Evolutionary conservation across 257 asterid species (phyloP).

Genomic region (Marsdenia floribunda): DNA sequence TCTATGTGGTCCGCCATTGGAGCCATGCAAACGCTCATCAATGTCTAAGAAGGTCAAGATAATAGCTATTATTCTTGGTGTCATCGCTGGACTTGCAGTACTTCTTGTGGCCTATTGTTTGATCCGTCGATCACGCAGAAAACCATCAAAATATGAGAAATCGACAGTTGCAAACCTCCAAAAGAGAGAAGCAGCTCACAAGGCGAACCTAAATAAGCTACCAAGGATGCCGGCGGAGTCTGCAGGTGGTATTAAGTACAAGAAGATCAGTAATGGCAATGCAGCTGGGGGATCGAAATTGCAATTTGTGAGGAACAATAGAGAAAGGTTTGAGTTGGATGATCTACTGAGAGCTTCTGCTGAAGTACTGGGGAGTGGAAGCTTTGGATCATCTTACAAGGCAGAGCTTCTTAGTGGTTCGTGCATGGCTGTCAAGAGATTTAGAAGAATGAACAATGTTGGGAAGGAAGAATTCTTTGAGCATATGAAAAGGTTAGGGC

Average conservation of each 20-base stretch:
- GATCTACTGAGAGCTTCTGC: constrained; percentile 65
- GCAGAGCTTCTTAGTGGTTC: constrained; percentile 40
- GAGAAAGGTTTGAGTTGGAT: constrained; percentile 49
- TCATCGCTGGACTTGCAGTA: constrained; percentile 20
- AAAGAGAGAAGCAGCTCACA: constrained; percentile 10
- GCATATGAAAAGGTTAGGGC: constrained; percentile 53
- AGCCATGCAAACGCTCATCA: constrained; percentile 36
- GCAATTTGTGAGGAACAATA: constrained; percentile 38
- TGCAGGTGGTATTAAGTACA: constrained; percentile 3
- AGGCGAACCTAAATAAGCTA: background rate
- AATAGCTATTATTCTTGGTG: constrained; percentile 24
- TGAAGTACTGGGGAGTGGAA: constrained; percentile 60
- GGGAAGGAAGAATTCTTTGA: constrained; percentile 48
- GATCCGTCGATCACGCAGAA: constrained; percentile 15
- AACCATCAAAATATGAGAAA: constrained; percentile 30
- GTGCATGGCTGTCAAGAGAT: constrained; percentile 51
- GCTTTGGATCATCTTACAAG: constrained; percentile 67
- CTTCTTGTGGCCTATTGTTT: constrained; percentile 21
- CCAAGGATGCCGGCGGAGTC: background rate
- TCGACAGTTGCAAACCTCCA: constrained; percentile 19
- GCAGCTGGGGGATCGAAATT: constrained; percentile 29
- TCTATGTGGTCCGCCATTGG: constrained; percentile 56
- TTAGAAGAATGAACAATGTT: constrained; percentile 40
- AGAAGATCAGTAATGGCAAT: constrained; percentile 21
- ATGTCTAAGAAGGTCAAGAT: constrained; percentile 21